phyloP scores from a whole-genome alignment of 805 yeast species.

The Lachancea cidri region DNA sequence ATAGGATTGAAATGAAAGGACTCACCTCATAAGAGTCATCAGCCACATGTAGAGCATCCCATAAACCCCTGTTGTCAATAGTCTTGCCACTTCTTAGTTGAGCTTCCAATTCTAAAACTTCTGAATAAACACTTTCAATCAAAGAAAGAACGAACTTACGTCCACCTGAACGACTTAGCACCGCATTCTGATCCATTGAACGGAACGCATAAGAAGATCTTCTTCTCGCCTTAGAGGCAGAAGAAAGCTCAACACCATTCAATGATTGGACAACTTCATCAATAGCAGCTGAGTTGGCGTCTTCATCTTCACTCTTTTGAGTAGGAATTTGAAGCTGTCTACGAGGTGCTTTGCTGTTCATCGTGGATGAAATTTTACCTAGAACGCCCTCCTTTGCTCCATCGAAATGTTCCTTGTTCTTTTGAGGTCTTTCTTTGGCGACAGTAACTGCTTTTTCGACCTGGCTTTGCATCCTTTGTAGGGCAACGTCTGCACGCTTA shows the following conservation, averaged over 20 bases:
- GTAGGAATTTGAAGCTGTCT: slow-evolving; percentile 64
- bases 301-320: slow-evolving; percentile 39
- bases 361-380: slow-evolving; percentile 78
- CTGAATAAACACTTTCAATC: slow-evolving; percentile 74
- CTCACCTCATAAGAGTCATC: slow-evolving; percentile 55
- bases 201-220: slow-evolving; percentile 33
- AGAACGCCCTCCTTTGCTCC: slow-evolving; percentile 72
- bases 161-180: slow-evolving; percentile 34
- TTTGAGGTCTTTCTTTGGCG: slow-evolving; percentile 81
- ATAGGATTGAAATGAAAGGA: slow-evolving; percentile 78
- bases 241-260: slow-evolving; percentile 27
- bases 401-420: slow-evolving; percentile 40
- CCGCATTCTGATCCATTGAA: slow-evolving; percentile 31
- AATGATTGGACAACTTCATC: slow-evolving; percentile 31
- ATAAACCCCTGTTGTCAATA: slow-evolving; percentile 47
- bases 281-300: slow-evolving; percentile 25
- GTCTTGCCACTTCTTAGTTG: slow-evolving; percentile 52
- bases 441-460: slow-evolving; percentile 94
- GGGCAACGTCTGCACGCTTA: slow-evolving; percentile 81
- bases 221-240: slow-evolving; percentile 25
- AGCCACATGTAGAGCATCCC: slow-evolving; percentile 74
- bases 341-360: slow-evolving; percentile 83
- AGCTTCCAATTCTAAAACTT: slow-evolving; percentile 75
- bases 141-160: slow-evolving; percentile 56
- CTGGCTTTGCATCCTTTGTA: slow-evolving; percentile 97